Base-by-base conservation (phyloP, 352 stramenopile genomes). In the Pythium brachiatum region DNA sequence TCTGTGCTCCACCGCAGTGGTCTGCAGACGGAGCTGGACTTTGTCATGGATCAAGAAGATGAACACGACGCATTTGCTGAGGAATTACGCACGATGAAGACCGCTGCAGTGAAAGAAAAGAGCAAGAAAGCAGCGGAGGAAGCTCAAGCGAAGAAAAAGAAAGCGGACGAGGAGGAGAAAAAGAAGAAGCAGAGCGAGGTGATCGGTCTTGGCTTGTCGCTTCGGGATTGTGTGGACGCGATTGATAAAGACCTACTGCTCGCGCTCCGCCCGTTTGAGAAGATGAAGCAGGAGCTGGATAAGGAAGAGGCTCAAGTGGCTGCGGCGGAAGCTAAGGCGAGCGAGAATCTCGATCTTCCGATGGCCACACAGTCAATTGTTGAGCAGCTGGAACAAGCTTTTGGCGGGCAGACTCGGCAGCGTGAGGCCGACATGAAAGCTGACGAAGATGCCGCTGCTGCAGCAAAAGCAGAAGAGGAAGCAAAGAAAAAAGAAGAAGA, bases 201-300 rank as follows among this genome's bases (percentile, higher is more conserved):
- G 0, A 32, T 41, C 11, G 43, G 48, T 15, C 51, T 57, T 12
- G 34, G 48, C 2, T 55, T 70, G 1, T 62, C 56, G 1, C 38
- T 65, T 13, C 38, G 57, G 25, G 63, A 65, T 38, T 57, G 43
- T 7, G 57, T 65, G 1, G 63, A 70, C 20, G 43, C 25, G 8
- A 89, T 89, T 43, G 75, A 76, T 31, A 70, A 78, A 31, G 65
- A 67, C 11, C 52, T 89, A 11, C 53, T 83, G 3, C 62, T 85
- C 25, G 77, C 77, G 6, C 44, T 87, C 3, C 77, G 80, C 34
- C 79, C 79, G 15, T 86, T 89, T 25, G 72, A 86, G 46, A 67
- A 70, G 7, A 59, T 68, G 32, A 60, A 60, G 31, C 64, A 72
- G 32, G 72, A 78, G 43, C 54, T 75, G n/a, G 66, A 81, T 9